Evolutionary conservation across 805 yeast species (phyloP).

Genomic region (baker's yeast (Saccharomyces cerevisiae)): DNA sequence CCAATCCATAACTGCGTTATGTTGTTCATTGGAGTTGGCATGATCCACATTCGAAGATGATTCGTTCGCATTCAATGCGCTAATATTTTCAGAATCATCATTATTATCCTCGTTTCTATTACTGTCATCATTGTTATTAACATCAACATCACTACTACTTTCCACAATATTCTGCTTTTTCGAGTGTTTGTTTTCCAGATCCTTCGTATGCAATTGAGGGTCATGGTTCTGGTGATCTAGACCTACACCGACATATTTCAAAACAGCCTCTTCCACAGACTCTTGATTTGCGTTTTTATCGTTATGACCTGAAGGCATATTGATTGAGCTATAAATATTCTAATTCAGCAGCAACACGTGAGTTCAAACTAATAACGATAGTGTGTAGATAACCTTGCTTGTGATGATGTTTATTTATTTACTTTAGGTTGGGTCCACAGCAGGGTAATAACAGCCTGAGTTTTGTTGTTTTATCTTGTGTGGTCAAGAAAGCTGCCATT

Average conservation of each 20-base stretch:
- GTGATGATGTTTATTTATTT: background rate
- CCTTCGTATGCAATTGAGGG: background rate
- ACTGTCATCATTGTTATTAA: constrained; percentile 14
- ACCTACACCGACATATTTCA: constrained; percentile 60
- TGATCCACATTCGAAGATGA: background rate
- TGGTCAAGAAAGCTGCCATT: background rate
- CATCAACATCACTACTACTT: constrained; percentile 1
- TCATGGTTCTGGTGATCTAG: constrained; percentile 29
- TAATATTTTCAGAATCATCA: background rate
- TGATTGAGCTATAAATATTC: background rate
- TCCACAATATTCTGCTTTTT: constrained; percentile 16
- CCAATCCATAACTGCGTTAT: constrained; percentile 8
- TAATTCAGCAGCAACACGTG: constrained; percentile 3
- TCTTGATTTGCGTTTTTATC: constrained; percentile 12
- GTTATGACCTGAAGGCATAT: background rate
- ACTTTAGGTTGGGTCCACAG: background rate
- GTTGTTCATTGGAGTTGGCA: constrained; percentile 1
- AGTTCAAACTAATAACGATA: background rate
- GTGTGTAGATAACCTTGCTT: background rate
- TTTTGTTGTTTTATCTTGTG: background rate
- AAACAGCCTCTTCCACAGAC: constrained; percentile 63
- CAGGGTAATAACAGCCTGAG: background rate
- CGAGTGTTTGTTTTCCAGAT: background rate
- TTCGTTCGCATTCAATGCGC: constrained; percentile 2
- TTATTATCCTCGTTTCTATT: constrained; percentile 17